Evolutionary conservation across 129 eudicot genomes (phyloP), one percentile per base, ranked within the genome.

Genomic region (Apium graveolens): DNA sequence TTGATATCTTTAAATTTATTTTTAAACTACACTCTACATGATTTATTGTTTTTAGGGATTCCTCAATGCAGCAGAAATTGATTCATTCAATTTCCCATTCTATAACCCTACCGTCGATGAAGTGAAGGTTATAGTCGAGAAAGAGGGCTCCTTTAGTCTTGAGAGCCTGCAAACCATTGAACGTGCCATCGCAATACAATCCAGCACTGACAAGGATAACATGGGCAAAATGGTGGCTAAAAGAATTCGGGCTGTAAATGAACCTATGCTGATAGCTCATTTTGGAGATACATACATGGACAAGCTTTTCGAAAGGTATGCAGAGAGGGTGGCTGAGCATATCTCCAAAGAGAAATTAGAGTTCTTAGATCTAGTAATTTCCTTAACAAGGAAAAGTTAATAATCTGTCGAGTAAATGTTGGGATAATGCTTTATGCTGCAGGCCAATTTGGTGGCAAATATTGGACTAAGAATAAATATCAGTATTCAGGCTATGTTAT

Each of bases 31-130:
- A 42, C 10, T 42, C 46, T 43, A 11, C 39, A 17, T 35, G 14
- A 16, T 29, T 11, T 60, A 27, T 31, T 37, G 12, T 26, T 31
- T 31, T 66, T 14, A 82, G 89, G 86, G 89, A 11, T 49, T 80
- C 13, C 43, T 86, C 17, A 76, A 70, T 31, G 63, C 78, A 69
- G 86, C 32, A n/a, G 37, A 76, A 76, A 12, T 29, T 80, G 16
- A 72, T 80, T 0, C 24, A 35, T 86, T 73, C 24, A 86, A 83
- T 43, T 17, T 80, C 35, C 86, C 86, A 1, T n/a, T 60, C 3
- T 86, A 83, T 65, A 16, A 49, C 1, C 80, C 89, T 0, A 62
- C 77, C 65, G 4, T 26, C 13, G 75, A 80, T 63, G 89, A 86
- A 86, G 46, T 83, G 2, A 79, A 73, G 63, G 31, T 73, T 1